phyloP scores from a whole-genome alignment of 805 yeast genomes.

The Torulaspora indica region DNA sequence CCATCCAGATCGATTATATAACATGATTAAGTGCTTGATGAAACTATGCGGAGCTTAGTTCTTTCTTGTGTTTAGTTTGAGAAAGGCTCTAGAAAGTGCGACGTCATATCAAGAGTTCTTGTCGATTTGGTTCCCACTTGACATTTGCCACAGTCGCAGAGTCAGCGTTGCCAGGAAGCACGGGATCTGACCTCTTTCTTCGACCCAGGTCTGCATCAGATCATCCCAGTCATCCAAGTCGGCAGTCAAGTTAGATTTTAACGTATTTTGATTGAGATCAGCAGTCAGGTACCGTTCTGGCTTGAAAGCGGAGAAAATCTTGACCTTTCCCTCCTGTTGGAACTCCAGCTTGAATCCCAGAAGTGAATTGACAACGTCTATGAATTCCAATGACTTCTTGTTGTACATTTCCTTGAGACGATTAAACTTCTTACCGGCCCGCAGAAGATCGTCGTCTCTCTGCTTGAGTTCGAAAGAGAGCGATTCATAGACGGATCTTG shows the following conservation, averaged over 20 bases:
- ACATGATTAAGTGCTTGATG: too few species aligned
- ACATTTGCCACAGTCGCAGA: slow-evolving; percentile 54
- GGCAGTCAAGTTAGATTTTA: slow-evolving; percentile 43
- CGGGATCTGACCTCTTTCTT: slow-evolving; percentile 63
- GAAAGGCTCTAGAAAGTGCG: too few species aligned
- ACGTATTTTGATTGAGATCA: slow-evolving; percentile 51
- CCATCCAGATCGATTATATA: too few species aligned
- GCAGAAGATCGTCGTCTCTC: slow-evolving; percentile 45
- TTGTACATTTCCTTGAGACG: slow-evolving; percentile 55
- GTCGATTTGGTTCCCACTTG: not conserved
- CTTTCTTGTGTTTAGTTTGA: too few species aligned
- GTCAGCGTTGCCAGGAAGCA: slow-evolving; percentile 74
- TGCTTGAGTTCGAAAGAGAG: slow-evolving; percentile 49
- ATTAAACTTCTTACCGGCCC: slow-evolving; percentile 46
- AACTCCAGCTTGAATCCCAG: slow-evolving; percentile 75
- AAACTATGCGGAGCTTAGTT: too few species aligned
- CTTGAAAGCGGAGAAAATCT: slow-evolving; percentile 47
- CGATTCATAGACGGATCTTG: slow-evolving; percentile 60
- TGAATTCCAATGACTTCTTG: slow-evolving; percentile 64
- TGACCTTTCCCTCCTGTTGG: slow-evolving; percentile 49
- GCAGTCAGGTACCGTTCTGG: slow-evolving; percentile 46
- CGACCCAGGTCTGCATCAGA: slow-evolving; percentile 61
- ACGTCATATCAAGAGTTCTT: too few species aligned
- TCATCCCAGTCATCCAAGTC: slow-evolving; percentile 41
- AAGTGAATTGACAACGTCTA: slow-evolving; percentile 59